Base-by-base conservation (phyloP, 1,284 basidiomycete genomes). In the Trametes sp. region DNA sequence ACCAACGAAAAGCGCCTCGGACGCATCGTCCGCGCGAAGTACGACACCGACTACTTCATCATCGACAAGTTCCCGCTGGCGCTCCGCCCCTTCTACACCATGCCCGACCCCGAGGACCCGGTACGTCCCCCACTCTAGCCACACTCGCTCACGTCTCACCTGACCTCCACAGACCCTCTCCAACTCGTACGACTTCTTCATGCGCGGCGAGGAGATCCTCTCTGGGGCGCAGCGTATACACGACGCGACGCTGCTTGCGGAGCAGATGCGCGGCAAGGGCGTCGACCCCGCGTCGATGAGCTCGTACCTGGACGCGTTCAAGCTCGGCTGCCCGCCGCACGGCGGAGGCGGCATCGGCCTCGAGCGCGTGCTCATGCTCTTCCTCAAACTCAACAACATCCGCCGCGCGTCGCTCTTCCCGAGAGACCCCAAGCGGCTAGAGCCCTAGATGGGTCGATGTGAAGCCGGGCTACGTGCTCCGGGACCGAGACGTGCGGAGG, bases 131-230 rank as follows among this genome's bases (percentile, higher is more conserved):
- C 16, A 41, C 38, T n/a, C 38, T 41, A 41, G 3, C 16, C 38
- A 42, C 60, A 62, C 44, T 56, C 46, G 45, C 55, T 57, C 24
- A 49, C 52, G 44, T 26, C 24, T 44, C 28, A 14, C 11, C 56
- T 59, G 51, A 61, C 42, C 19, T 61, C 19, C 19, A 49, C 70
- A 95, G 89, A 88, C 87, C 19, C 84, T 98, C 59, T 98, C 96
- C 59, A 98, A 99, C 81, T 98, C 97, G 48, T 99, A 99, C 79
- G 97, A 99, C 81, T 98, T 99, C 80, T 98, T 99, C 87, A 98
- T 99, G 95, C 89, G 97, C 44, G 97, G 97, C 14, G 96, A 99
- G 79, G 97, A 99, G 79, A 98, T 99, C 72, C 83, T 99, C 31
- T 98, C 96, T 2, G 97, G 97, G 19, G 97, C 97, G 21, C 97